phyloP scores from a whole-genome alignment of 116 monocot genomes.

The Papilionanthe hybrid region DNA sequence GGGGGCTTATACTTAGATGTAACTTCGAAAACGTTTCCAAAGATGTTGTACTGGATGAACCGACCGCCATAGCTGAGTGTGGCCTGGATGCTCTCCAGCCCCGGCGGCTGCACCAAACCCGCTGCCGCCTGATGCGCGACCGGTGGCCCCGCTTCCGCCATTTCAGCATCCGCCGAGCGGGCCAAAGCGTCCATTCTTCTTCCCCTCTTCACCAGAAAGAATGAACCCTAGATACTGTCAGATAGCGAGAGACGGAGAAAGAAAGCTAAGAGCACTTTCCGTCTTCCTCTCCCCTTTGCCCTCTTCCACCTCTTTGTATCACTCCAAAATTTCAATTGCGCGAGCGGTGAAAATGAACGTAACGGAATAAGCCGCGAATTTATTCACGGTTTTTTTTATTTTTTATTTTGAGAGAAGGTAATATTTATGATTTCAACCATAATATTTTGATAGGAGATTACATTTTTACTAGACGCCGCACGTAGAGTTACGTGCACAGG shows the following conservation, averaged over 20 bases:
- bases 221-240: slow-evolving; percentile 1
- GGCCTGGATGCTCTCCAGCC: slow-evolving; percentile 40
- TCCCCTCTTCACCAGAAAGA: neutral
- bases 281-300: neutral
- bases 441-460: too few relatives aligned
- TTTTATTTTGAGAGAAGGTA: too few relatives aligned
- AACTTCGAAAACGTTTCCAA: slow-evolving; percentile 70
- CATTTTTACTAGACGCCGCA: too few relatives aligned
- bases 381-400: too few relatives aligned
- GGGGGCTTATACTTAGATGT: slow-evolving; percentile 66
- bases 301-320: neutral
- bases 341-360: too few relatives aligned
- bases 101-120: slow-evolving; percentile 13
- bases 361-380: too few relatives aligned
- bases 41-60: slow-evolving; percentile 74
- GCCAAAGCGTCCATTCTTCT: slow-evolving; percentile 28
- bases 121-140: slow-evolving; percentile 3
- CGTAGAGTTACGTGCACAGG: too few relatives aligned
- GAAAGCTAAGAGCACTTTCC: neutral
- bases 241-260: neutral
- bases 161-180: slow-evolving; percentile 27
- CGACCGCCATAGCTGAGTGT: slow-evolving; percentile 59
- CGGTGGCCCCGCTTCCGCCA: slow-evolving; percentile 27
- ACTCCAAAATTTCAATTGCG: too few relatives aligned
- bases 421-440: too few relatives aligned